These are phyloP conservation scores for Kwoniella mangroviensis DNA, from an alignment of 768 basidiomycete species.

Conservation along the genomic window DNA sequence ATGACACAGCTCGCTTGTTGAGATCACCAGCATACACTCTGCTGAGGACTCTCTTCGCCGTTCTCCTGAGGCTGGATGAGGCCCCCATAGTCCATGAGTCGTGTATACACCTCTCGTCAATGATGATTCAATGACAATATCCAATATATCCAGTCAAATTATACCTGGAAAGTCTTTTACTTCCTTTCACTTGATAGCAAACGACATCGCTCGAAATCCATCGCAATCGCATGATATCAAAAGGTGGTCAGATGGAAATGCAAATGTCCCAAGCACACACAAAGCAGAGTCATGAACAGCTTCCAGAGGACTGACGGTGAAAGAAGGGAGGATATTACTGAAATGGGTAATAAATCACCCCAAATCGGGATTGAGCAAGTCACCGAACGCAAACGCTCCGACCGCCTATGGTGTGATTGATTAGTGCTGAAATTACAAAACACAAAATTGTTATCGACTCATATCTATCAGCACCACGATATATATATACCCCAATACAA, in stretches of 20 bases:
- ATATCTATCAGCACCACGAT: not conserved
- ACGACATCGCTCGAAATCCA: not conserved
- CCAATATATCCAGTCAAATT: no score
- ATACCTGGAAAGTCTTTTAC: no score
- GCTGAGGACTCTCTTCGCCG: no score
- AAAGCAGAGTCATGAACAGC: not conserved
- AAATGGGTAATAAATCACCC: not conserved
- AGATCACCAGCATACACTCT: no score
- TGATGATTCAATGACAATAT: no score
- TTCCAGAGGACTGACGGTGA: not conserved
- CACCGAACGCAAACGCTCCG: slow-evolving; percentile 8
- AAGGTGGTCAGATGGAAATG: not conserved
- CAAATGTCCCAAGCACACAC: not conserved
- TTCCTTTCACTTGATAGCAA: not conserved
- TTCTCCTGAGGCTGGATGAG: no score
- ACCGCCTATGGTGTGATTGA: slow-evolving; percentile 10
- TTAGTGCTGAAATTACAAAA: not conserved
- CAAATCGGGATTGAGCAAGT: not conserved
- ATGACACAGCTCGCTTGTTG: no score
- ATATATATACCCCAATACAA: not conserved
- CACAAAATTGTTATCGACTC: slow-evolving; percentile 1
- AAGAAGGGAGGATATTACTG: not conserved
- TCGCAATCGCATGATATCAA: not conserved
- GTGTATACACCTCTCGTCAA: no score
- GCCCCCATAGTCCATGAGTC: no score